Evolutionary conservation across 352 stramenopile genomes (phyloP).

Genomic region (Phytophthora tubulina): DNA sequence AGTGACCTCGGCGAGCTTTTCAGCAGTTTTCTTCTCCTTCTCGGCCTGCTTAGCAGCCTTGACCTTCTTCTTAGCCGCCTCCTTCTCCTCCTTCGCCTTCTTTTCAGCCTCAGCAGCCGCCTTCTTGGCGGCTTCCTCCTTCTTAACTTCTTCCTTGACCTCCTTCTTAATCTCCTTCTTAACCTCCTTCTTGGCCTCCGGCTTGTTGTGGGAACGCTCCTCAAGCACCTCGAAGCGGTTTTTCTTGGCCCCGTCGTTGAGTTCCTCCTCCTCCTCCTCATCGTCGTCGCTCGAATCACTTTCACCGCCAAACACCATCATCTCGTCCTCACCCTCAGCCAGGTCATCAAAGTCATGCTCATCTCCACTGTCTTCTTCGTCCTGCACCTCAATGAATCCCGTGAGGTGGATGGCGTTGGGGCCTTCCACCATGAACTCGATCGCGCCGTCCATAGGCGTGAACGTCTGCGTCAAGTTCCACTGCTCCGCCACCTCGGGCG

Average conservation of each 20-base stretch:
- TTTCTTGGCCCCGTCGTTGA: constrained; percentile 54
- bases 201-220: constrained; percentile 64
- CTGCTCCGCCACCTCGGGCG: constrained; percentile 65
- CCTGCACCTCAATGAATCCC: constrained; percentile 81
- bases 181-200: constrained; percentile 36
- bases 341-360: constrained; percentile 64
- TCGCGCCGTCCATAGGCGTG: constrained; percentile 73
- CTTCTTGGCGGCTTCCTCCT: constrained; percentile 47
- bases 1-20: constrained; percentile 65
- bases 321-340: constrained; percentile 60
- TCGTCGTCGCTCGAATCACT: constrained; percentile 49
- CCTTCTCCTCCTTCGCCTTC: constrained; percentile 42
- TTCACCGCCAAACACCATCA: constrained; percentile 70
- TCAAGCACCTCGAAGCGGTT: constrained; percentile 82
- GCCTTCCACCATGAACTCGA: constrained; percentile 79
- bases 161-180: constrained; percentile 42
- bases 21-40: constrained; percentile 64
- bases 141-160: constrained; percentile 35
- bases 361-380: constrained; percentile 73
- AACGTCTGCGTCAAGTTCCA: constrained; percentile 86
- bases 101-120: constrained; percentile 39
- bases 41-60: constrained; percentile 37
- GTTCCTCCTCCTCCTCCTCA: constrained; percentile 51
- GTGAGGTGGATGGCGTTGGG: constrained; percentile 85
- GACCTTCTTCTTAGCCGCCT: constrained; percentile 46